Conservation (phyloP, 352 stramenopile genomes). For the Phytophthora ohioensis region DNA sequence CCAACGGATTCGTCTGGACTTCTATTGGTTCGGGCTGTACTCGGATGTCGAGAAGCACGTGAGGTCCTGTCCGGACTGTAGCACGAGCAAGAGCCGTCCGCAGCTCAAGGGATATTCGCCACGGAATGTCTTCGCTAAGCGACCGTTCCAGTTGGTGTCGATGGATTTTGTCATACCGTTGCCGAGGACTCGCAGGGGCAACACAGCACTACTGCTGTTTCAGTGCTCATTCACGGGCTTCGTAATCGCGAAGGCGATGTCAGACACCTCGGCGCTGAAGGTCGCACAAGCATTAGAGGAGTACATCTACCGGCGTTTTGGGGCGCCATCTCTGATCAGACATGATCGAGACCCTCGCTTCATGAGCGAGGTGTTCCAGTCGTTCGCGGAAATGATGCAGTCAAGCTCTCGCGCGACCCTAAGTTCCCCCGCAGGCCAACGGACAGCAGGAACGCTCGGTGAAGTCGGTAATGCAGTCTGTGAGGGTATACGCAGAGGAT, state of each 20-base stretch:
- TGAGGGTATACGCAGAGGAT: constrained; percentile 2
- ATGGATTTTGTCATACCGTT: not conserved
- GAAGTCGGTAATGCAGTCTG: not conserved
- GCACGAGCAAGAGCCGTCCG: not conserved
- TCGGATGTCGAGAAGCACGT: not conserved
- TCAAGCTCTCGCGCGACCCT: no score
- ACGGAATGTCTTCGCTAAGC: not conserved
- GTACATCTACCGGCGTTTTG: not conserved
- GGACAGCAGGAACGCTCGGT: not conserved
- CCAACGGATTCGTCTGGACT: no score
- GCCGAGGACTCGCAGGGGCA: not conserved
- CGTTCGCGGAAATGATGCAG: no score
- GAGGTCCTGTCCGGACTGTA: no score
- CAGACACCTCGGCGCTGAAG: not conserved
- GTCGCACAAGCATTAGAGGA: not conserved
- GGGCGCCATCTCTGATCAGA: not conserved
- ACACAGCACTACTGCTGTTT: not conserved
- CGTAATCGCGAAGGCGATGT: not conserved
- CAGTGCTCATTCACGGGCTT: not conserved
- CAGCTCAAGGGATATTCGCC: not conserved
- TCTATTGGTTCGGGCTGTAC: no score
- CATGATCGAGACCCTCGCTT: no score
- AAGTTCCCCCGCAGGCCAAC: not conserved
- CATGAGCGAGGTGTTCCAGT: no score
- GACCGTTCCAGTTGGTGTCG: no score